These are phyloP conservation scores for Gamarada debralockiae DNA, from an alignment of 495 filamentous ascomycete genomes.

Conservation along the genomic window DNA sequence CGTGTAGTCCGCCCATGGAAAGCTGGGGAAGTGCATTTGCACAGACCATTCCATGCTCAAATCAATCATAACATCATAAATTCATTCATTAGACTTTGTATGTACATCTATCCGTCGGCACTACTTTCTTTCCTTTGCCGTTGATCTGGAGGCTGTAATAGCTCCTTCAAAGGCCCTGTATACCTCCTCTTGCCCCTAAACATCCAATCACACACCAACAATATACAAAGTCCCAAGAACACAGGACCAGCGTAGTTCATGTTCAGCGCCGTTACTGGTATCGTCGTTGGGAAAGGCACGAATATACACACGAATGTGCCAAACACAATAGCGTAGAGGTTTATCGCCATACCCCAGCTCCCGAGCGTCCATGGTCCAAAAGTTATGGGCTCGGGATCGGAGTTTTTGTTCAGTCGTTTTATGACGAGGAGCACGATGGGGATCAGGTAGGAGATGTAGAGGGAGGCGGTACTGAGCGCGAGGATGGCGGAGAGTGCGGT, in stretches of 20 bases:
- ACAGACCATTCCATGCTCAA: too few species aligned
- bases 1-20: too few species aligned
- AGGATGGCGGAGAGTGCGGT: constrained; percentile 43
- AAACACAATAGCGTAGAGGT: constrained; percentile 6
- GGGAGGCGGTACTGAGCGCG: constrained; percentile 35
- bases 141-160: too few species aligned
- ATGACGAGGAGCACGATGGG: constrained; percentile 38
- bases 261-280: constrained; percentile 30
- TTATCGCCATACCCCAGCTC: constrained; percentile 7
- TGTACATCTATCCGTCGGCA: too few species aligned
- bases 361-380: constrained; percentile 21
- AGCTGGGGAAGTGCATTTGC: too few species aligned
- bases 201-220: neutral
- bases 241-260: constrained; percentile 38
- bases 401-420: constrained; percentile 17
- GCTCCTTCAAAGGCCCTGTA: neutral
- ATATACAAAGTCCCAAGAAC: neutral
- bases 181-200: neutral
- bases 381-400: neutral
- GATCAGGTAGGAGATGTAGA: constrained; percentile 46
- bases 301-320: neutral
- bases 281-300: constrained; percentile 28
- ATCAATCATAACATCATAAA: too few species aligned
- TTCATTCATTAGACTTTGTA: too few species aligned
- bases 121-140: too few species aligned